Evolutionary conservation across 2,329 filamentous ascomycete species (phyloP).

Genomic region (Purpureocillium takamizusanense): DNA sequence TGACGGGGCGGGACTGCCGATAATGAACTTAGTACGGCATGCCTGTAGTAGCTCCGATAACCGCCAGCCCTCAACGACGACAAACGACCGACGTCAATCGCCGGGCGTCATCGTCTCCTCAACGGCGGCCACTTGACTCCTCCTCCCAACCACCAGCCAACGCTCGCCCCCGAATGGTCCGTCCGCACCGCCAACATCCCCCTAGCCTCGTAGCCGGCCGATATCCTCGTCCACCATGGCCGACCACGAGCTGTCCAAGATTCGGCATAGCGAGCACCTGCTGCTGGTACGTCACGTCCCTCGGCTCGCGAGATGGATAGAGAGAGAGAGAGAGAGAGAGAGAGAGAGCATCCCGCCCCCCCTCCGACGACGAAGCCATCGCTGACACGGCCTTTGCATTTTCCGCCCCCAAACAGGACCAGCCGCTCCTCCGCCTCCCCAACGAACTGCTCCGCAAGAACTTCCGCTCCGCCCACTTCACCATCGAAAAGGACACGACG

Average conservation of each 20-base stretch:
- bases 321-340: no score
- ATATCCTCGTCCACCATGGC: conserved; percentile 34
- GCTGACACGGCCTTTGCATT: not conserved
- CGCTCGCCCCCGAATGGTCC: not conserved
- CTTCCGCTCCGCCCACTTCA: conserved; percentile 76
- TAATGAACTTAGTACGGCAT: no score
- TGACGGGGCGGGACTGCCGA: no score
- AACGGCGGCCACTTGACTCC: no score
- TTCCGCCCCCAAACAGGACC: conserved; percentile 51
- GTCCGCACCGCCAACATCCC: not conserved
- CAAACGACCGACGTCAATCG: no score
- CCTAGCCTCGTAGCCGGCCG: conserved; percentile 7
- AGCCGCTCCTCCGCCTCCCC: conserved; percentile 86
- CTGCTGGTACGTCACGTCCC: conserved; percentile 49
- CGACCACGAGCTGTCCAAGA: conserved; percentile 53
- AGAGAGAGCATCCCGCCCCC: no score
- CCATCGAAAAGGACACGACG: conserved; percentile 62
- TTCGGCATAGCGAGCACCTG: conserved; percentile 68
- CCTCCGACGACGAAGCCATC: not conserved
- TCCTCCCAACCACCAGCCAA: no score
- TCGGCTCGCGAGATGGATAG: no score
- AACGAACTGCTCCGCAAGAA: conserved; percentile 90
- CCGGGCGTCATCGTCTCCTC: no score
- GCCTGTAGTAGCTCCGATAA: no score
- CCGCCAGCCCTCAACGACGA: no score